Base-by-base conservation (phyloP, 495 filamentous ascomycete genomes). In the Delitschia confertaspora region DNA sequence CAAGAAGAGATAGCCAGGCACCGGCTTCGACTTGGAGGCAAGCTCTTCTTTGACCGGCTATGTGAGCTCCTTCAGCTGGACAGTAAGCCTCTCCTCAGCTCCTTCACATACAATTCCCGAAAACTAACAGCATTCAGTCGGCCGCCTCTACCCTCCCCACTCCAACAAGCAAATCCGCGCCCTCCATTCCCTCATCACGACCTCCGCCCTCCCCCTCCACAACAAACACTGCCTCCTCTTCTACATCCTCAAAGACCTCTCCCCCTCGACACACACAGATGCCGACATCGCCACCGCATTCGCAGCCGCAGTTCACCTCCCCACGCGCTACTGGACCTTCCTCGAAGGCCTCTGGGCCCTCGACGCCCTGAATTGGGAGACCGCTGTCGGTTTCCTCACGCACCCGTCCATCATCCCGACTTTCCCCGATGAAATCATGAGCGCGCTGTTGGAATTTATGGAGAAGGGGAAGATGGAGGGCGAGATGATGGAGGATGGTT, bases 341-440 rank as follows among this genome's bases (percentile, higher is more conserved):
- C 83, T 88, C 59, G 78, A 80, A 44, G 84, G 84, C 3, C 63
- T 91, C n/a, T 88, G 83, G 83, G 69, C 80, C 38, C 66, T 91
- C 65, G 85, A 91, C 59, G 69, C 72, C 32, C 62, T 75, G 18
- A 71, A 85, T 34, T 86, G 84, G 26, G 42, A 83, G 75, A 69
- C 71, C 42, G 84, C 84, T 4, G 64, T 87, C 16, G 74, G 83
- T 46, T 74, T 79, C 49, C 72, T 91, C 13, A 77, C 82, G 6
- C 77, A 87, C 47, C 83, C 85, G 2, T 79, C 80, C 3, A 69
- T 88, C 10, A 77, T 83, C 22, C 76, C 83, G 19, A 84, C 83
- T 20, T 88, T 88, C 53, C 74, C 82, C 22, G 83, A 88, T 60
- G 83, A 88, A 40, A 86, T 88, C 34, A 71, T 87, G 44, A 68